phyloP scores from a whole-genome alignment of 2,329 filamentous ascomycete genomes.

The Ceratocystis colombiana region DNA sequence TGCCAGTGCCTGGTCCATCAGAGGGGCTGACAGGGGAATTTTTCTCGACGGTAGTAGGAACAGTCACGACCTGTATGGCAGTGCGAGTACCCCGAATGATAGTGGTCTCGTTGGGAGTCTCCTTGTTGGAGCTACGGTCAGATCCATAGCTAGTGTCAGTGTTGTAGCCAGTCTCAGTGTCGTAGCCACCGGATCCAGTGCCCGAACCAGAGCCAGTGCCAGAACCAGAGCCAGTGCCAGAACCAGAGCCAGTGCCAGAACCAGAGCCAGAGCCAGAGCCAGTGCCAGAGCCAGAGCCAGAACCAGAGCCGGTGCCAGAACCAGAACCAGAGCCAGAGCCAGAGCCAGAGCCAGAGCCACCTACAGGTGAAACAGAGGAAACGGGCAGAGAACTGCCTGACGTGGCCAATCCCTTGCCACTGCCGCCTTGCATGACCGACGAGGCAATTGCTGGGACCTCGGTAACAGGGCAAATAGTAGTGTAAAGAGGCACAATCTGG shows the following conservation, averaged over 20 bases:
- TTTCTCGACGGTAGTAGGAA: conserved; percentile 28
- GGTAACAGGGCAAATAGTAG: conserved; percentile 39
- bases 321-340: too few species aligned
- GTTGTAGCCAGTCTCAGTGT: background rate
- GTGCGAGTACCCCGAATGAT: conserved; percentile 36
- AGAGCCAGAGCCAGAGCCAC: background rate
- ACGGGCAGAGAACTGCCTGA: conserved; percentile 17
- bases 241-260: too few species aligned
- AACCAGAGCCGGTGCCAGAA: background rate
- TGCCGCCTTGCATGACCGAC: conserved; percentile 32
- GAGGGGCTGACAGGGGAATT: conserved; percentile 31
- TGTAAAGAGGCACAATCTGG: conserved; percentile 35
- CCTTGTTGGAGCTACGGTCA: conserved; percentile 17
- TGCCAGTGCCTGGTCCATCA: conserved; percentile 27
- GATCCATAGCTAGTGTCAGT: conserved; percentile 33
- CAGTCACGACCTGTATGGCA: conserved; percentile 34
- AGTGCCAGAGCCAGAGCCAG: background rate
- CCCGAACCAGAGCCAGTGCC: conserved; percentile 38
- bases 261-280: background rate
- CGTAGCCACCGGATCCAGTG: conserved; percentile 16
- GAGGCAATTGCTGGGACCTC: conserved; percentile 37
- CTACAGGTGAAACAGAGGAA: background rate
- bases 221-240: conserved; percentile 29
- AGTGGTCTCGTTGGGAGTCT: conserved; percentile 32
- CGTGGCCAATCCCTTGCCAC: conserved; percentile 16